Evolutionary conservation across 768 basidiomycete species (phyloP).

Genomic region (Boletus pseudopeckii): DNA sequence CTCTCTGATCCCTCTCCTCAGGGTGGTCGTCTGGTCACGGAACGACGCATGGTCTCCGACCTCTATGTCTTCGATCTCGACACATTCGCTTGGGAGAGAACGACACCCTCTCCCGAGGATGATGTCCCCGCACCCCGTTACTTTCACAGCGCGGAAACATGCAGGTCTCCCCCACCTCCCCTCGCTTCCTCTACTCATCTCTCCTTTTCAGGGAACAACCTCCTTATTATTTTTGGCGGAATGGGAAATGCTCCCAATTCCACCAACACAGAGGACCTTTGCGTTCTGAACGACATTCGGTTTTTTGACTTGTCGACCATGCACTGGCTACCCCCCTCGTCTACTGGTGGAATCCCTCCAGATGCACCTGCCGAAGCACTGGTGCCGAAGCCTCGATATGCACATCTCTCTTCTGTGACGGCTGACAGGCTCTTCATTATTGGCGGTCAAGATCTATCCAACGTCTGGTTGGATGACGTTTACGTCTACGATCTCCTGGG

Average conservation of each 20-base stretch:
- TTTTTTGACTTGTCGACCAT: slow-evolving; percentile 75
- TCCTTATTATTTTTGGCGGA: slow-evolving; percentile 91
- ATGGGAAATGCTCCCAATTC: slow-evolving; percentile 83
- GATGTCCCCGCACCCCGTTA: slow-evolving; percentile 81
- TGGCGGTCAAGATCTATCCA: slow-evolving; percentile 92
- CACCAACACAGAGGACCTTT: slow-evolving; percentile 71
- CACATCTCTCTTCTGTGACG: slow-evolving; percentile 88
- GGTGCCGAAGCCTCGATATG: slow-evolving; percentile 84
- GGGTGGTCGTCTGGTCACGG: slow-evolving; percentile 86
- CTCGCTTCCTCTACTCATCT: slow-evolving; percentile 12
- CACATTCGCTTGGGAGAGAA: slow-evolving; percentile 74
- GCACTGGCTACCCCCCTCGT: slow-evolving; percentile 62
- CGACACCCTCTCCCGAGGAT: slow-evolving; percentile 59
- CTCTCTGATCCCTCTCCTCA: slow-evolving; percentile 25
- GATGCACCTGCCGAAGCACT: slow-evolving; percentile 44
- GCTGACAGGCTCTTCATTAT: slow-evolving; percentile 85
- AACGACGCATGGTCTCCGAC: slow-evolving; percentile 85
- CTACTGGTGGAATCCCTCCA: slow-evolving; percentile 29
- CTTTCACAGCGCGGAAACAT: slow-evolving; percentile 90
- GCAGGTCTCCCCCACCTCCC: slow-evolving; percentile 36
- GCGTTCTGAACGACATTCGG: slow-evolving; percentile 90
- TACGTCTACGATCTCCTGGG: slow-evolving; percentile 79
- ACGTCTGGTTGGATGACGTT: slow-evolving; percentile 91
- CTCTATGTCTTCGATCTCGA: slow-evolving; percentile 87
- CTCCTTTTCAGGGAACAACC: slow-evolving; percentile 63